Evolutionary conservation across 2,329 filamentous ascomycete genomes (phyloP), one percentile per base, ranked within the genome.

Genomic region (Cordyceps cateniannulata): DNA sequence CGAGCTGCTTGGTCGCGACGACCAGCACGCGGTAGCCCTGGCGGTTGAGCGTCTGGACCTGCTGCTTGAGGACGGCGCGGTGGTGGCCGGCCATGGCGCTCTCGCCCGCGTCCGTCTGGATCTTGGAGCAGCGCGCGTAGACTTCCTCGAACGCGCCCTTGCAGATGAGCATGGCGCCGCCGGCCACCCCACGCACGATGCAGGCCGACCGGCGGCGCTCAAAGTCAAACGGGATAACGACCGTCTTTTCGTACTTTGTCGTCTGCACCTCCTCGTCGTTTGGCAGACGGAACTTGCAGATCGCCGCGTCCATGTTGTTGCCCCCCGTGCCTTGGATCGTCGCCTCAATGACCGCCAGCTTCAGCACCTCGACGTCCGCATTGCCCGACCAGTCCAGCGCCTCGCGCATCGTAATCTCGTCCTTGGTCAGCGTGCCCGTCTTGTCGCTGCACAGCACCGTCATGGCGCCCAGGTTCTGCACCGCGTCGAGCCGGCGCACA

Each of bases 401-500:
- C n/a, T 66, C 61, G 38, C 62, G 59, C 32, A 71, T 62, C 2
- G 64, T 66, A n/a, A 71, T 68, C 38, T 70, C 66, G 38, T 71
- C 69, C 45, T 67, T 69, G 20, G 69, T 70, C 27, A 71, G 62
- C 0, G 69, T 71, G 29, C 69, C 69, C 1, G 69, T 71, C 66
- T 71, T 71, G 49, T 71, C 69, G 52, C 69, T 70, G 60, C 69
- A 71, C 1, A 71, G 63, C 10, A 71, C 62, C 5, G 67, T 65
- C 67, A 71, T 71, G 29, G 69, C 69, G 14, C 69, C 69, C 1
- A 71, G 57, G 40, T 70, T 69, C 58, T 71, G 69, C 10, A 71
- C 67, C 10, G 67, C 68, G 62, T 71, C 67, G 35, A 69, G 69
- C 61, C 76, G 66, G 62, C 69, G 68, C 52, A 72, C 71, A 56